Conservation (phyloP, 176 grass and related monocot species). For the Oryza meridionalis region DNA sequence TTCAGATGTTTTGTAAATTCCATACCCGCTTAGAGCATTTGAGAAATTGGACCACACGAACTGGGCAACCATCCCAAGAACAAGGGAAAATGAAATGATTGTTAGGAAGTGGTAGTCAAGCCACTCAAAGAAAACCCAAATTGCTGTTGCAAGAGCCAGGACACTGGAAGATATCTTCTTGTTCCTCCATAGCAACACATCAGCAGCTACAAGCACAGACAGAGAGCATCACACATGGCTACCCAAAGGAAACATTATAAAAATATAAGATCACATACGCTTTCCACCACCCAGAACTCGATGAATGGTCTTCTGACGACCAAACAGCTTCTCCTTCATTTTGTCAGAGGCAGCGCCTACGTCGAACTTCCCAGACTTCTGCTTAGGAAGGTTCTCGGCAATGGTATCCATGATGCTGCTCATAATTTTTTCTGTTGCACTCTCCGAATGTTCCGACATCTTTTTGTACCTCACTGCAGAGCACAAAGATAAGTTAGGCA, state of each 20-base stretch:
- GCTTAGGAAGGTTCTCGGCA: slow-evolving; percentile 67
- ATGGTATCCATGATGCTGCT: slow-evolving; percentile 65
- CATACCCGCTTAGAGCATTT: slow-evolving; percentile 52
- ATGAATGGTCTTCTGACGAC: slow-evolving; percentile 71
- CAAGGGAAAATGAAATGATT: slow-evolving; percentile 62
- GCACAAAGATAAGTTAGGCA: slow-evolving; percentile 9
- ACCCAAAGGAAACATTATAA: neutral
- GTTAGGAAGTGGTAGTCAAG: slow-evolving; percentile 93
- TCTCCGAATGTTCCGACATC: slow-evolving; percentile 60
- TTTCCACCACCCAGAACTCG: slow-evolving; percentile 78
- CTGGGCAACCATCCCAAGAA: slow-evolving; percentile 71
- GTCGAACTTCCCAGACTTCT: slow-evolving; percentile 63
- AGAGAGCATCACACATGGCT: neutral
- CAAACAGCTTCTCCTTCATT: slow-evolving; percentile 69
- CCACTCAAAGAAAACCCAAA: slow-evolving; percentile 95
- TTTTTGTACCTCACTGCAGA: slow-evolving; percentile 35
- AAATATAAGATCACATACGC: slow-evolving; percentile 41
- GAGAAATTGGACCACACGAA: slow-evolving; percentile 81
- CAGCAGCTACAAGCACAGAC: slow-evolving; percentile 75
- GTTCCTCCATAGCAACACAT: slow-evolving; percentile 93
- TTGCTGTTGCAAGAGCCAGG: slow-evolving; percentile 59
- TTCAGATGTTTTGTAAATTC: slow-evolving; percentile 18
- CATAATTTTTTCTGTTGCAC: slow-evolving; percentile 66
- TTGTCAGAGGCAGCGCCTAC: slow-evolving; percentile 47
- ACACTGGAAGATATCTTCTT: slow-evolving; percentile 90